Percentiles rank a stretch among this genome's conserved stretches.
Evolutionary conservation across 345 rosid species (phyloP).

Genomic region (Reutealis trisperma): DNA sequence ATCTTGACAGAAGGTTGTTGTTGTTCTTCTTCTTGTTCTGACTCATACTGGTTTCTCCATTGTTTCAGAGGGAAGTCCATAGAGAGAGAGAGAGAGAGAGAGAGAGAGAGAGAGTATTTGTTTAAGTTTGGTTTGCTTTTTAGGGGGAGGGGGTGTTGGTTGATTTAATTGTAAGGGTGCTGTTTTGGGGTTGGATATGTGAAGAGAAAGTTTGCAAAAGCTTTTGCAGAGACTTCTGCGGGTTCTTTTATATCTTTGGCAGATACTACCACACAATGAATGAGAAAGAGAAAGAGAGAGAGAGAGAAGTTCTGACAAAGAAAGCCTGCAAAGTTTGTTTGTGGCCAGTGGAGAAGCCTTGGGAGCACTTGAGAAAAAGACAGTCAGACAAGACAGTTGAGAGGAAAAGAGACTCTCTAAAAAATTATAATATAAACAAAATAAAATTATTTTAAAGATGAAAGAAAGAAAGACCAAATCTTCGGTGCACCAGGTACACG

Average conservation of each 20-base stretch:
- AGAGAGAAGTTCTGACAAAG: conserved; percentile 49
- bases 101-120: conserved; percentile 16
- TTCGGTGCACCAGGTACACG: too few relatives aligned
- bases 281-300: conserved; percentile 25
- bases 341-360: conserved; percentile 44
- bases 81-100: conserved; percentile 37
- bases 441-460: neutral
- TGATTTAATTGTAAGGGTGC: neutral
- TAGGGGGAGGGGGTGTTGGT: neutral
- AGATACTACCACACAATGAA: conserved; percentile 14
- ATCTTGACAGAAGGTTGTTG: conserved; percentile 55
- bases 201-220: conserved; percentile 41
- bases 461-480: too few relatives aligned
- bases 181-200: conserved; percentile 32
- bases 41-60: conserved; percentile 79
- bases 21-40: conserved; percentile 46
- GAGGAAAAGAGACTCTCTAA: neutral
- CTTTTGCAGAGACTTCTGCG: conserved; percentile 26
- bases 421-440: too few relatives aligned
- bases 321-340: conserved; percentile 61
- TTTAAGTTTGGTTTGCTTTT: conserved; percentile 9
- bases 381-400: conserved; percentile 72
- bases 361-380: conserved; percentile 50
- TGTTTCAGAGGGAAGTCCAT: conserved; percentile 97
- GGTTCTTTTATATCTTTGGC: conserved; percentile 37